Evolutionary conservation across 2,329 filamentous ascomycete species (phyloP).

Genomic region (Calonectria multiphialidica): DNA sequence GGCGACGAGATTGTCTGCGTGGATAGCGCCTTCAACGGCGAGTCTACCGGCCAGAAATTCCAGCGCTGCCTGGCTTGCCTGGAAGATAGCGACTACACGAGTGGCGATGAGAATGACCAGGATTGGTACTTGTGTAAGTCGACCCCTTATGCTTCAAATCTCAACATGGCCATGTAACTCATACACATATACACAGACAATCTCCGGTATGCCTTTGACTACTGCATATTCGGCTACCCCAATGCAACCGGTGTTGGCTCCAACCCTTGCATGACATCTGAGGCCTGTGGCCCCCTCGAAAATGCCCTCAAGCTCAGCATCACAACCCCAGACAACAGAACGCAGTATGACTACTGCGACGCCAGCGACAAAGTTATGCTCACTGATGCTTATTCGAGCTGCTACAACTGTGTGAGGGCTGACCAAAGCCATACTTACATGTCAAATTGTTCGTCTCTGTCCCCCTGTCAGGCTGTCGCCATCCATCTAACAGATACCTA

Average conservation of each 20-base stretch:
- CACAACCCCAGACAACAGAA: conserved; percentile 46
- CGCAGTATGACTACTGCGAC: conserved; percentile 61
- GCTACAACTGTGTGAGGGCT: conserved; percentile 59
- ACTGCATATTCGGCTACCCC: conserved; percentile 65
- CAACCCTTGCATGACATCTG: conserved; percentile 63
- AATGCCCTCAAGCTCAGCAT: conserved; percentile 55
- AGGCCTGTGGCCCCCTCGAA: conserved; percentile 62
- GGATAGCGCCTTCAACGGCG: conserved; percentile 56
- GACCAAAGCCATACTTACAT: conserved; percentile 57
- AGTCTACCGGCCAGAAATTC: conserved; percentile 58
- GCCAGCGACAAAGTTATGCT: conserved; percentile 53
- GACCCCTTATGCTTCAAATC: not conserved
- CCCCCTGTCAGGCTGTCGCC: not conserved
- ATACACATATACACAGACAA: conserved; percentile 57
- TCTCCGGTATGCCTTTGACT: conserved; percentile 63
- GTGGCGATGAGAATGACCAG: conserved; percentile 64
- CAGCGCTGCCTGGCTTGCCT: conserved; percentile 64
- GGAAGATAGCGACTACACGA: conserved; percentile 61
- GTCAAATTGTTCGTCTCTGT: conserved; percentile 60
- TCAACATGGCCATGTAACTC: not conserved
- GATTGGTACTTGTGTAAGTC: conserved; percentile 69
- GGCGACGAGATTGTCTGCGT: conserved; percentile 61
- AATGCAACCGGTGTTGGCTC: conserved; percentile 59
- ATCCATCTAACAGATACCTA: conserved; percentile 37
- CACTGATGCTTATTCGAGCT: conserved; percentile 51